Conservation (phyloP, 129 eudicot species). For the Logfia minima region DNA sequence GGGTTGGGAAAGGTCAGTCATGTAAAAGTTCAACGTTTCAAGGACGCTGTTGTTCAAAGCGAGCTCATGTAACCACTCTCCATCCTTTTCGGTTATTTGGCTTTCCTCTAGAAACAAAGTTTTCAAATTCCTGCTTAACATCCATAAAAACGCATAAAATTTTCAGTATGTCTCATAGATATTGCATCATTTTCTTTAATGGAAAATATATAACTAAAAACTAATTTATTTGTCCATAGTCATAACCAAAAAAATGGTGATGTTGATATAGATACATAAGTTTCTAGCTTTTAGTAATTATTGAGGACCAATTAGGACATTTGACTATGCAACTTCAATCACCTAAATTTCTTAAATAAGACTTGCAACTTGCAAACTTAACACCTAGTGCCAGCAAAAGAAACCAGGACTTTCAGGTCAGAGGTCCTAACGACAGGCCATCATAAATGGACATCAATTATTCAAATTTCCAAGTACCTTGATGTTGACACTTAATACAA, state of each 20-base stretch:
- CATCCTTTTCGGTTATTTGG: slow-evolving; percentile 50
- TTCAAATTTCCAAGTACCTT: slow-evolving; percentile 21
- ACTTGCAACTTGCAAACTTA: background rate
- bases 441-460: background rate
- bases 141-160: background rate
- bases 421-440: background rate
- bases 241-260: background rate
- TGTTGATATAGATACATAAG: background rate
- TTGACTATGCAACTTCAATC: background rate
- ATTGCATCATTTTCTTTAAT: background rate
- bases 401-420: background rate
- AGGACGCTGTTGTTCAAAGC: slow-evolving; percentile 70
- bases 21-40: slow-evolving; percentile 68
- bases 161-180: background rate
- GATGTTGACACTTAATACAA: slow-evolving; percentile 17
- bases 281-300: background rate
- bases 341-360: background rate
- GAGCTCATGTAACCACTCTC: slow-evolving; percentile 76
- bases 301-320: background rate
- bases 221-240: background rate
- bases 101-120: slow-evolving; percentile 73
- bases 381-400: background rate
- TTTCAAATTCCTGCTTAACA: slow-evolving; percentile 54
- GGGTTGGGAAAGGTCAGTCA: slow-evolving; percentile 57
- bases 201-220: background rate